phyloP scores from a whole-genome alignment of 2,329 filamentous ascomycete genomes.

The Alternaria rosae region DNA sequence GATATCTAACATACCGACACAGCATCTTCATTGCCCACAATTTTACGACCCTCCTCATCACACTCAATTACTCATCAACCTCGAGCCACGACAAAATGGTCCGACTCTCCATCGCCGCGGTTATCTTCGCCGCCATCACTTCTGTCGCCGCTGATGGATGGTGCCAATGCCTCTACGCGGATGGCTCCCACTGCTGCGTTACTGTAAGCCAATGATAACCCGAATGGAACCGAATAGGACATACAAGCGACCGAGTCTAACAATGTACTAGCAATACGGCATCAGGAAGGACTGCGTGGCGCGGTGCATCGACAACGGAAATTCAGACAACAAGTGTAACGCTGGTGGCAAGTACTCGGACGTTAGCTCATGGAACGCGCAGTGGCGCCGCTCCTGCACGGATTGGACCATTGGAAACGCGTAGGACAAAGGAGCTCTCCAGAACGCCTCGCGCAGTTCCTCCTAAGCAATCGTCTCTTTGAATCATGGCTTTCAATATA shows the following conservation, averaged over 20 bases:
- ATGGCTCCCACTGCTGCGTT: slow-evolving; percentile 13
- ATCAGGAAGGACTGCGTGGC: neutral
- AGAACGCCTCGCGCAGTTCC: neutral
- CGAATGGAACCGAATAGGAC: neutral
- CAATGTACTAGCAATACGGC: neutral
- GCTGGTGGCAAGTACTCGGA: slow-evolving; percentile 11
- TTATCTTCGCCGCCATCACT: slow-evolving; percentile 2
- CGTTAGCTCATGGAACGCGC: neutral
- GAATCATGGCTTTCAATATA: neutral
- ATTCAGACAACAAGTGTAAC: slow-evolving; percentile 2
- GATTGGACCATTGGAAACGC: neutral
- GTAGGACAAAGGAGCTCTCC: neutral
- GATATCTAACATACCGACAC: neutral
- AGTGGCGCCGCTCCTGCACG: neutral
- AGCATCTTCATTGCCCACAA: slow-evolving; percentile 3
- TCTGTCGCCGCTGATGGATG: slow-evolving; percentile 7
- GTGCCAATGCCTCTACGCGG: slow-evolving; percentile 8
- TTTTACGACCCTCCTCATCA: neutral
- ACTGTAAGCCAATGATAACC: slow-evolving; percentile 1
- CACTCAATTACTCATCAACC: neutral
- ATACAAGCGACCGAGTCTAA: neutral
- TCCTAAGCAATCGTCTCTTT: neutral
- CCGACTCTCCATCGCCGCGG: slow-evolving; percentile 1
- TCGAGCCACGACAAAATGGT: slow-evolving; percentile 4
- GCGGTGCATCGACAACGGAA: slow-evolving; percentile 3